These are phyloP conservation scores for Crucihimalaya himalaica DNA, from an alignment of 345 rosid genomes.

Conservation along the genomic window DNA sequence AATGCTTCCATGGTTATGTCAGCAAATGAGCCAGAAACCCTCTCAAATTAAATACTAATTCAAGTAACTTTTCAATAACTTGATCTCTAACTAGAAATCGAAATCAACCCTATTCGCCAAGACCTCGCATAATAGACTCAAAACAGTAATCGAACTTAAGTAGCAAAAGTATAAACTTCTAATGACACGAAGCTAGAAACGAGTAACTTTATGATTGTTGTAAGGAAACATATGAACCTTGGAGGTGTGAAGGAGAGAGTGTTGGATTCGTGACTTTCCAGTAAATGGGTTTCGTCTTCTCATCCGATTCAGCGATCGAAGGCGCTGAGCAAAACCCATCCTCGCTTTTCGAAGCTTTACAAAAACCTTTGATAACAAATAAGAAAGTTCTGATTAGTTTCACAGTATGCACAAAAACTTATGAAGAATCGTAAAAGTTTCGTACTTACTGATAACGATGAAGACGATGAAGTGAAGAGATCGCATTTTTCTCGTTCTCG, in stretches of 20 bases:
- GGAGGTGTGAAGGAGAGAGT: slow-evolving; percentile 82
- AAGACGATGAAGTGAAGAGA: slow-evolving; percentile 28
- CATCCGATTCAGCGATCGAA: slow-evolving; percentile 42
- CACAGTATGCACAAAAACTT: neutral
- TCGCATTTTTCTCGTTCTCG: slow-evolving; percentile 24
- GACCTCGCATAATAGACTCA: neutral
- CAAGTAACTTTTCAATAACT: neutral
- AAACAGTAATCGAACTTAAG: neutral
- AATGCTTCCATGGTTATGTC: slow-evolving; percentile 11
- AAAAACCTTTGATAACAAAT: slow-evolving; percentile 43
- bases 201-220: neutral
- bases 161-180: neutral
- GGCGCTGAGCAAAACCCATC: slow-evolving; percentile 82
- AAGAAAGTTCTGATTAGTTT: slow-evolving; percentile 12
- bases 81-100: neutral
- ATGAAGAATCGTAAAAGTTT: neutral
- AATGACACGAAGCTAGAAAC: slow-evolving; percentile 8
- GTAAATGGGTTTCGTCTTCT: slow-evolving; percentile 54
- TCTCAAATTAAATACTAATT: slow-evolving; percentile 8
- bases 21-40: neutral
- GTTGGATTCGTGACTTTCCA: slow-evolving; percentile 91
- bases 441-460: slow-evolving; percentile 25
- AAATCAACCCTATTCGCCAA: neutral
- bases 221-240: slow-evolving; percentile 47
- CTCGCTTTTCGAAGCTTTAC: slow-evolving; percentile 41